Evolutionary conservation across 164 flowering plant species (phyloP).

Genomic region (Vitis riparia): DNA sequence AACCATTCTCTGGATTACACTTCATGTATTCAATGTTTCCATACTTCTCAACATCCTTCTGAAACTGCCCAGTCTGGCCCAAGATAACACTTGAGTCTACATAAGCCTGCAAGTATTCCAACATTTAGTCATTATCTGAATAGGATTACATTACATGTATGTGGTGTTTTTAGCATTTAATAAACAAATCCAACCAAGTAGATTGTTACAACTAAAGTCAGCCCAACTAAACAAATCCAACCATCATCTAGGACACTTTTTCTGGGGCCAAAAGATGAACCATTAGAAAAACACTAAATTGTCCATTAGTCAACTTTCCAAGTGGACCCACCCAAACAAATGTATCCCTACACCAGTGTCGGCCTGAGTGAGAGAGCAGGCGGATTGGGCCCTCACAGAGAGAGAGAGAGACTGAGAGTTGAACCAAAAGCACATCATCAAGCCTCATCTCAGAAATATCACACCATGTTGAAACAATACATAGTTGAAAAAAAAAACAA

Average conservation of each 20-base stretch:
- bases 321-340: slow-evolving; percentile 14
- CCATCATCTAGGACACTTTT: slow-evolving; percentile 6
- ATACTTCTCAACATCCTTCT: slow-evolving; percentile 72
- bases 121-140: not conserved
- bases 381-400: slow-evolving; percentile 14
- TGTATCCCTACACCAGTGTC: not conserved
- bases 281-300: not conserved
- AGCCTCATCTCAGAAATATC: too few relatives aligned
- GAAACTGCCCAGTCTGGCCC: slow-evolving; percentile 89
- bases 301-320: not conserved
- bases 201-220: not conserved
- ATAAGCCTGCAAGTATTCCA: slow-evolving; percentile 62
- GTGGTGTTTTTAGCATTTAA: not conserved
- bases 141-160: not conserved
- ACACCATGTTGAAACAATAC: too few relatives aligned
- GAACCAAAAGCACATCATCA: too few relatives aligned
- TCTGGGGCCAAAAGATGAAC: not conserved
- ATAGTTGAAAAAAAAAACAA: too few relatives aligned
- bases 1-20: slow-evolving; percentile 84
- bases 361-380: too few relatives aligned
- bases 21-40: slow-evolving; percentile 91
- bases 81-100: slow-evolving; percentile 94
- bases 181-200: not conserved
- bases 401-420: too few relatives aligned
- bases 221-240: not conserved